Conservation (phyloP, 1,139 yeast genomes). For the Yamadazyma jaroonii region DNA sequence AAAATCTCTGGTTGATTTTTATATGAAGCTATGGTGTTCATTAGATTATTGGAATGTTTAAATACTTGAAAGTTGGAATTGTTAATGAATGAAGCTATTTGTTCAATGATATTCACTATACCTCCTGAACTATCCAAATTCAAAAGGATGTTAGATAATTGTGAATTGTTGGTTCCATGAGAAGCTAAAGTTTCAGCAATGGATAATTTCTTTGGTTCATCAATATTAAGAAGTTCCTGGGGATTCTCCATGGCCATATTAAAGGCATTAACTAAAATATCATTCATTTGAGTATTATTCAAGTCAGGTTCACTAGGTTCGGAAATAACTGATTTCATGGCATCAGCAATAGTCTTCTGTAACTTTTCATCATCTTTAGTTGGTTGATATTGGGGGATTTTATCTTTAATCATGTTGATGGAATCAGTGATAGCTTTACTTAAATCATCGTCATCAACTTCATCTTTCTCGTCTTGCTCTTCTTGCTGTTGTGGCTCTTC, state of each 20-base stretch:
- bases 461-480: constrained; percentile 4
- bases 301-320: constrained; percentile 28
- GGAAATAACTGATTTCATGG: constrained; percentile 23
- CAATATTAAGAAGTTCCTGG: constrained; percentile 50
- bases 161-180: constrained; percentile 42
- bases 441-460: constrained; percentile 11
- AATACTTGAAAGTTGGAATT: constrained; percentile 17
- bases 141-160: constrained; percentile 21
- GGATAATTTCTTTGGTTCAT: constrained; percentile 42
- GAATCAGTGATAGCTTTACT: constrained; percentile 6
- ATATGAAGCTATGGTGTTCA: constrained; percentile 20
- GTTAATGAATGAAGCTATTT: constrained; percentile 41
- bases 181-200: constrained; percentile 66
- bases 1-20: constrained; percentile 24
- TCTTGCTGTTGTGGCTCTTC: constrained; percentile 1
- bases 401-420: constrained; percentile 4
- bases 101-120: constrained; percentile 36
- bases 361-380: constrained; percentile 11
- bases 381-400: neutral
- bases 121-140: constrained; percentile 24
- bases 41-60: constrained; percentile 16
- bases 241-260: constrained; percentile 71
- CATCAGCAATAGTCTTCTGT: constrained; percentile 27
- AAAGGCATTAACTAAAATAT: constrained; percentile 70
- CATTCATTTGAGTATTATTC: constrained; percentile 55